Evolutionary conservation across 2,329 filamentous ascomycete genomes (phyloP).

Genomic region (Huntiella decipiens): DNA sequence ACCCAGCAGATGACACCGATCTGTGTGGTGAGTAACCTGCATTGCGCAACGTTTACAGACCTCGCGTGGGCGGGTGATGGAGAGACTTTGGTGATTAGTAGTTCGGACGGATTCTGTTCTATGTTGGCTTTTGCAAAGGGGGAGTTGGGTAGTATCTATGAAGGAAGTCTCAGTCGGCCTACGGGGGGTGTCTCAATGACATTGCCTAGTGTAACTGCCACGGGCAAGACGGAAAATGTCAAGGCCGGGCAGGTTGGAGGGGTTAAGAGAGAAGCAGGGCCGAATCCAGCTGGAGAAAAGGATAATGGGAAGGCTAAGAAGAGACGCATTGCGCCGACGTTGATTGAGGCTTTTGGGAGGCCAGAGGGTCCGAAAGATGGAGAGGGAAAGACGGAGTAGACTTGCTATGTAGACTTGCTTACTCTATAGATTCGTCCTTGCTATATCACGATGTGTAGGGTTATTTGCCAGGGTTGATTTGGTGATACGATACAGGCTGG

Average conservation of each 20-base stretch:
- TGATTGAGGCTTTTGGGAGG: conserved; percentile 6
- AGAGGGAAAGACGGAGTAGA: background rate
- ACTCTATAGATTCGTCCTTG: too few species aligned
- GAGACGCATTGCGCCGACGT: conserved; percentile 49
- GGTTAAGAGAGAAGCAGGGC: conserved; percentile 37
- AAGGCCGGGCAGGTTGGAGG: conserved; percentile 51
- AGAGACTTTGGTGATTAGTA: conserved; percentile 64
- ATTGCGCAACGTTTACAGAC: conserved; percentile 95
- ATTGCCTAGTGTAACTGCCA: conserved; percentile 1
- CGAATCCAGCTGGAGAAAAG: conserved; percentile 28
- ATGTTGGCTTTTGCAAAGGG: conserved; percentile 66
- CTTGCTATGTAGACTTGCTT: too few species aligned
- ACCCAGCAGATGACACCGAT: conserved; percentile 90
- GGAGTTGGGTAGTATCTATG: conserved; percentile 70
- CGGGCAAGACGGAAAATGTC: conserved; percentile 25
- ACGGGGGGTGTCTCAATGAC: conserved; percentile 45
- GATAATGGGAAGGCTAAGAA: conserved; percentile 42
- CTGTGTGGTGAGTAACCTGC: conserved; percentile 88
- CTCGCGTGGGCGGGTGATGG: conserved; percentile 56
- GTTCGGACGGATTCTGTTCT: conserved; percentile 94
- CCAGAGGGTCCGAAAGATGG: background rate
- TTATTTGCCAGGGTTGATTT: too few species aligned
- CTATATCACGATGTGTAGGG: too few species aligned
- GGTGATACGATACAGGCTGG: too few species aligned
- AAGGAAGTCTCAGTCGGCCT: conserved; percentile 50